phyloP scores from a whole-genome alignment of 148 eudicot genomes.

The Gaultheria prostrata region DNA sequence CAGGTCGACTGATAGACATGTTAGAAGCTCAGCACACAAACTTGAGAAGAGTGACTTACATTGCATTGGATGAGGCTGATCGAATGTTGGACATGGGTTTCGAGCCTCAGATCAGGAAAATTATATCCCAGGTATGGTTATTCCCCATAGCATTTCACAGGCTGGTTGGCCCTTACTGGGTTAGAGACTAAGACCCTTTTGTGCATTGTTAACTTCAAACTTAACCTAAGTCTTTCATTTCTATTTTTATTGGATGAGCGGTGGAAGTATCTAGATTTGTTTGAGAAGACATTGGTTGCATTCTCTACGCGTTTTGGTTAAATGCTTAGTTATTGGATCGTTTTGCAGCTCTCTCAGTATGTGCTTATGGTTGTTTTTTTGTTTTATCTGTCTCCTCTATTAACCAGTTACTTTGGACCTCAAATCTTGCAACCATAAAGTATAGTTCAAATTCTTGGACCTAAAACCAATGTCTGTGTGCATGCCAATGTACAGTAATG shows the following conservation, averaged over 20 bases:
- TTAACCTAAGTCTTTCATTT: not conserved
- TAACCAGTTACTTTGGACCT: not conserved
- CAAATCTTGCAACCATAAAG: not conserved
- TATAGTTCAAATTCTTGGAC: not conserved
- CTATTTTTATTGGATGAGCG: not conserved
- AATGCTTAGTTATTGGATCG: not conserved
- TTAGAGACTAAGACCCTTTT: not conserved
- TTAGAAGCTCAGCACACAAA: constrained; percentile 89
- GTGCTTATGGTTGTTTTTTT: not conserved
- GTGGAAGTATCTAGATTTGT: not conserved
- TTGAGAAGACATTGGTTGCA: not conserved
- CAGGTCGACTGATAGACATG: constrained; percentile 95
- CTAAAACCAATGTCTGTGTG: not conserved
- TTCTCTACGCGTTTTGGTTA: not conserved
- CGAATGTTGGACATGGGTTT: constrained; percentile 99
- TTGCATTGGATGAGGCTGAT: constrained; percentile 97
- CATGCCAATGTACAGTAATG: not conserved
- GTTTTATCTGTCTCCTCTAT: not conserved
- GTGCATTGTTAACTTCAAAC: not conserved
- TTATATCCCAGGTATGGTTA: constrained; percentile 64
- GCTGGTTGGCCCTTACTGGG: not conserved
- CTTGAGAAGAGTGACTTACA: constrained; percentile 86
- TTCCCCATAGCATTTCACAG: not conserved
- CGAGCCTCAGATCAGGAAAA: constrained; percentile 97
- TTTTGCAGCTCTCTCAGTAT: not conserved